phyloP scores from a whole-genome alignment of 2,329 filamentous ascomycete genomes.

The Scedosporium aurantiacum region DNA sequence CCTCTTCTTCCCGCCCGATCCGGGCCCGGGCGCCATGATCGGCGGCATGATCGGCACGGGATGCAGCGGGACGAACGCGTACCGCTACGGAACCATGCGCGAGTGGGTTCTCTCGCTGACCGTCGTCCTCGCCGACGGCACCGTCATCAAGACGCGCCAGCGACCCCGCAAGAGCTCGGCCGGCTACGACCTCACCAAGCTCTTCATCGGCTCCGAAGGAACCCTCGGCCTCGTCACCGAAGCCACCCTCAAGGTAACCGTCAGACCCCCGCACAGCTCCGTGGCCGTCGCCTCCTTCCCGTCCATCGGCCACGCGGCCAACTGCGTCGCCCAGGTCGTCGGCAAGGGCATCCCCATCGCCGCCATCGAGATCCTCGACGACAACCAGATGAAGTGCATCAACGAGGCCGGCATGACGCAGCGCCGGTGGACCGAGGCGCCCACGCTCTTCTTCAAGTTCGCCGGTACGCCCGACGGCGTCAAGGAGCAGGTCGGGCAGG shows the following conservation, averaged over 20 bases:
- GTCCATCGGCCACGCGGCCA: constrained; percentile 57
- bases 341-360: constrained; percentile 72
- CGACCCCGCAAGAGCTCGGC: constrained; percentile 81
- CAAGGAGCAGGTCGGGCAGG: constrained; percentile 65
- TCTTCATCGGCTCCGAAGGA: constrained; percentile 86
- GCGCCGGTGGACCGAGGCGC: constrained; percentile 57
- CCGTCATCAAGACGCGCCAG: constrained; percentile 79
- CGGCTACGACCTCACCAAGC: constrained; percentile 80
- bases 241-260: constrained; percentile 76
- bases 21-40: constrained; percentile 84
- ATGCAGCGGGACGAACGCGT: constrained; percentile 73
- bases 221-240: constrained; percentile 87
- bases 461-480: constrained; percentile 58
- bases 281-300: constrained; percentile 61
- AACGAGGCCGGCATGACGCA: constrained; percentile 55
- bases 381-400: constrained; percentile 71
- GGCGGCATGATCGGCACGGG: constrained; percentile 75
- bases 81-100: constrained; percentile 88
- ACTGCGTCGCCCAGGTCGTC: constrained; percentile 72
- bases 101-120: constrained; percentile 86
- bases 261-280: constrained; percentile 65
- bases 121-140: constrained; percentile 82
- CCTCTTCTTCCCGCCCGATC: constrained; percentile 86
- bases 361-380: constrained; percentile 86
- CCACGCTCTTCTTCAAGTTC: constrained; percentile 81